Conservation (phyloP, 2,329 filamentous ascomycete species). For the Escovopsis weberi region DNA sequence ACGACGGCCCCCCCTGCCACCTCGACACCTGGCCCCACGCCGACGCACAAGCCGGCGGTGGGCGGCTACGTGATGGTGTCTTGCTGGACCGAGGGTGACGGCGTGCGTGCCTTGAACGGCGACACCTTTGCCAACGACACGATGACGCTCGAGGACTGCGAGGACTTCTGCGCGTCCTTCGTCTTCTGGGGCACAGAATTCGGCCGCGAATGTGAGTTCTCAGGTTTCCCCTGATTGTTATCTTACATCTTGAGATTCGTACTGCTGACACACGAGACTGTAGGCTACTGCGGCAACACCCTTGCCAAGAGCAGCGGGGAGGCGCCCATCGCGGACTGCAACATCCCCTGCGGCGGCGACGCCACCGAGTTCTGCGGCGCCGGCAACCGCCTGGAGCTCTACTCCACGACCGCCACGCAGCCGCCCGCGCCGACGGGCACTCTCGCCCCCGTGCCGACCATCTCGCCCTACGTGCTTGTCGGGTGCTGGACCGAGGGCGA, state of each 20-base stretch:
- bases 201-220: slow-evolving; percentile 32
- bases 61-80: slow-evolving; percentile 30
- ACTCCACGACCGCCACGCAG: slow-evolving; percentile 25
- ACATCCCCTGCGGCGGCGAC: slow-evolving; percentile 27
- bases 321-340: slow-evolving; percentile 19
- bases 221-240: background rate
- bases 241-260: too few relatives aligned
- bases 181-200: slow-evolving; percentile 37
- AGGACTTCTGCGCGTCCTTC: slow-evolving; percentile 30
- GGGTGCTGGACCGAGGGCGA: slow-evolving; percentile 28
- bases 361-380: slow-evolving; percentile 27
- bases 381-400: slow-evolving; percentile 28
- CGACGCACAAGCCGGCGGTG: slow-evolving; percentile 23
- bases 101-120: slow-evolving; percentile 27
- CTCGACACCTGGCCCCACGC: slow-evolving; percentile 9
- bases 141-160: slow-evolving; percentile 36
- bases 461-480: slow-evolving; percentile 17
- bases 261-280: background rate
- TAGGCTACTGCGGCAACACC: slow-evolving; percentile 33
- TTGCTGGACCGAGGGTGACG: slow-evolving; percentile 33
- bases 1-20: slow-evolving; percentile 3
- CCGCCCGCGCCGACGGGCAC: slow-evolving; percentile 14
- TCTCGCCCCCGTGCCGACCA: slow-evolving; percentile 10
- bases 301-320: slow-evolving; percentile 16
- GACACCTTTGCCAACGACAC: slow-evolving; percentile 27